Conservation (phyloP, 306 rosid genomes). For the Sicyos baderoa region DNA sequence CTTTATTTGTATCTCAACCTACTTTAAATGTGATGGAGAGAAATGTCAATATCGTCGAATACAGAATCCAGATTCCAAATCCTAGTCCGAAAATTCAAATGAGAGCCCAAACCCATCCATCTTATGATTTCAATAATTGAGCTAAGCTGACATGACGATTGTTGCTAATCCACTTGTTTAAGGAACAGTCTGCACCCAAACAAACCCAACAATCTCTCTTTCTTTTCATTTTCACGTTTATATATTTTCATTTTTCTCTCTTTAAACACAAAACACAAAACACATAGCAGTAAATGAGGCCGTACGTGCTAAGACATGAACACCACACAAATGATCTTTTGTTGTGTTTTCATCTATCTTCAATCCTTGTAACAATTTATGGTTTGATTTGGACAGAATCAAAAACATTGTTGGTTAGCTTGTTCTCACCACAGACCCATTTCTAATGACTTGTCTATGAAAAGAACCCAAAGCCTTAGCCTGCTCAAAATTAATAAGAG, state of each 20-base stretch:
- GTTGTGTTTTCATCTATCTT: neutral
- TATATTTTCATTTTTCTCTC: neutral
- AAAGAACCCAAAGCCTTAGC: neutral
- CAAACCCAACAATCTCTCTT: constrained; percentile 1
- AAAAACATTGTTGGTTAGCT: constrained; percentile 15
- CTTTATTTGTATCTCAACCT: too few species aligned
- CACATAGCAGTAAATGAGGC: neutral
- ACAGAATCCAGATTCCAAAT: too few species aligned
- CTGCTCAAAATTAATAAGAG: neutral
- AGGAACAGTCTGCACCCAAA: constrained; percentile 5
- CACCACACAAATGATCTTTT: neutral
- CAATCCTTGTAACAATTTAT: neutral
- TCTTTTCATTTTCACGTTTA: too few species aligned
- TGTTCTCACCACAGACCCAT: constrained; percentile 4
- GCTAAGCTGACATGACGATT: neutral
- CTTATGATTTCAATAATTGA: neutral
- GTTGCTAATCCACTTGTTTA: neutral
- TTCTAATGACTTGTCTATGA: constrained; percentile 10
- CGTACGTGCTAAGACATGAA: neutral
- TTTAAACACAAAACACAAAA: neutral
- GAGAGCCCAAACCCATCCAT: too few species aligned
- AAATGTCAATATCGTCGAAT: too few species aligned
- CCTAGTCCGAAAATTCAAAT: too few species aligned
- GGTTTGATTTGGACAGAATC: constrained; percentile 12
- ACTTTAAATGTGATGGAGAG: too few species aligned